These are phyloP conservation scores for Hypsizygus ulmarius DNA, from an alignment of 1,284 basidiomycete genomes.

Conservation along the genomic window DNA sequence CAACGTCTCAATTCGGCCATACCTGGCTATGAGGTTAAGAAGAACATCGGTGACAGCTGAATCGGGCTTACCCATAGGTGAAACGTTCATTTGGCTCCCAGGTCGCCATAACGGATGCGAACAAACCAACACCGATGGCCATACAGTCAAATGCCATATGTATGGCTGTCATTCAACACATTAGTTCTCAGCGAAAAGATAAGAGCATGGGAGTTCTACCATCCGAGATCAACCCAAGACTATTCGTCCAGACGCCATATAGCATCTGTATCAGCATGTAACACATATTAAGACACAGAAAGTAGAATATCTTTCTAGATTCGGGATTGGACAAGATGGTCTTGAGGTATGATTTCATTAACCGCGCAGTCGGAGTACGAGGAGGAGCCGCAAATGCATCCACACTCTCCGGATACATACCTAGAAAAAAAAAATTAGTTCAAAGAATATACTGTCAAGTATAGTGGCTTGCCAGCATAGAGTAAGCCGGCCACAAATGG, in stretches of 20 bases:
- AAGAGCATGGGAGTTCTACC: conserved; percentile 50
- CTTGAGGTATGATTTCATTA: conserved; percentile 77
- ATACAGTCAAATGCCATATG: conserved; percentile 99
- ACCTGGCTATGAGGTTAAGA: conserved; percentile 45
- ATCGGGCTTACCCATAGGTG: conserved; percentile 81
- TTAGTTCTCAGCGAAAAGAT: conserved; percentile 1
- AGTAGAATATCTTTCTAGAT: conserved; percentile 95
- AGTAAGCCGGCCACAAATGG: conserved; percentile 48
- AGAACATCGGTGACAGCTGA: not conserved
- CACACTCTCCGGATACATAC: conserved; percentile 51
- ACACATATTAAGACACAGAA: conserved; percentile 90
- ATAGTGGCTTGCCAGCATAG: conserved; percentile 52
- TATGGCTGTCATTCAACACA: conserved; percentile 63
- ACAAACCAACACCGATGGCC: conserved; percentile 93
- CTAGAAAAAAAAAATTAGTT: conserved; percentile 32
- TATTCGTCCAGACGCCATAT: conserved; percentile 98
- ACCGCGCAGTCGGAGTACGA: conserved; percentile 53
- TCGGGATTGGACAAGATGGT: conserved; percentile 89
- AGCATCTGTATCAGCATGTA: conserved; percentile 97
- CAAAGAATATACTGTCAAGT: not conserved
- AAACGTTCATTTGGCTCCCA: conserved; percentile 95
- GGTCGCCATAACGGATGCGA: conserved; percentile 96
- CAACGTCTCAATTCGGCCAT: conserved; percentile 97
- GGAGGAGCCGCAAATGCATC: conserved; percentile 44
- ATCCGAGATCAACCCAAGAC: conserved; percentile 94